Percentiles rank a stretch among this genome's conserved stretches.
Evolutionary conservation across 192 early-diverging fungal genomes (phyloP).

Genomic region (Funneliformis geosporum): DNA sequence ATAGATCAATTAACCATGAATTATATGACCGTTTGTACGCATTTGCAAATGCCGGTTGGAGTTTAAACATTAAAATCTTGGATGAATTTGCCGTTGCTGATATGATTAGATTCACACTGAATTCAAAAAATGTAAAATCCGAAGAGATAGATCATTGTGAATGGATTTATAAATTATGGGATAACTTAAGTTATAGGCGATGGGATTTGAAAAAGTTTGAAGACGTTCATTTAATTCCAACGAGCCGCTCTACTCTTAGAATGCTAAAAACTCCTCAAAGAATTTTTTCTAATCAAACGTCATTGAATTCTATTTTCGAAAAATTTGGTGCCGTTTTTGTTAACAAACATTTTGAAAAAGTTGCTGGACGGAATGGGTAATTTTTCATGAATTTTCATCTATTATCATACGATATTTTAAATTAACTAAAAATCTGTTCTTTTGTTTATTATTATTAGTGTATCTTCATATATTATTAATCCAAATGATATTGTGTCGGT

Average conservation of each 20-base stretch:
- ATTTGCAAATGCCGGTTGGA: background rate
- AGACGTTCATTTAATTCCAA: constrained; percentile 5
- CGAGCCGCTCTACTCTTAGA: background rate
- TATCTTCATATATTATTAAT: background rate
- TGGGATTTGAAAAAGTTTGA: background rate
- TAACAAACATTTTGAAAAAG: background rate
- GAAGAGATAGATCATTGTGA: background rate
- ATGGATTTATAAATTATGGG: constrained; percentile 22
- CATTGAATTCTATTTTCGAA: background rate
- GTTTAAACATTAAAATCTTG: constrained; percentile 12
- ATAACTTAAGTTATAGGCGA: background rate
- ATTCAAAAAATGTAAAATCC: background rate
- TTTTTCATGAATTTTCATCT: background rate
- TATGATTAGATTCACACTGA: background rate
- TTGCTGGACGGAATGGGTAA: background rate
- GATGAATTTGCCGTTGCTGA: background rate
- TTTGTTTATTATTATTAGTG: background rate
- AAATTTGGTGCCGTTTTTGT: constrained; percentile 12
- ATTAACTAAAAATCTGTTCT: background rate
- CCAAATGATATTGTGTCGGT: background rate
- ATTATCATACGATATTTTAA: background rate
- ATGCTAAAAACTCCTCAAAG: background rate
- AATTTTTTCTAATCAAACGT: background rate
- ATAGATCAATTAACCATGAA: background rate
- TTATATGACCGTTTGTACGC: background rate